These are phyloP conservation scores for Hymenoscyphus fructigenus DNA, from an alignment of 2,329 filamentous ascomycete genomes.

Conservation along the genomic window DNA sequence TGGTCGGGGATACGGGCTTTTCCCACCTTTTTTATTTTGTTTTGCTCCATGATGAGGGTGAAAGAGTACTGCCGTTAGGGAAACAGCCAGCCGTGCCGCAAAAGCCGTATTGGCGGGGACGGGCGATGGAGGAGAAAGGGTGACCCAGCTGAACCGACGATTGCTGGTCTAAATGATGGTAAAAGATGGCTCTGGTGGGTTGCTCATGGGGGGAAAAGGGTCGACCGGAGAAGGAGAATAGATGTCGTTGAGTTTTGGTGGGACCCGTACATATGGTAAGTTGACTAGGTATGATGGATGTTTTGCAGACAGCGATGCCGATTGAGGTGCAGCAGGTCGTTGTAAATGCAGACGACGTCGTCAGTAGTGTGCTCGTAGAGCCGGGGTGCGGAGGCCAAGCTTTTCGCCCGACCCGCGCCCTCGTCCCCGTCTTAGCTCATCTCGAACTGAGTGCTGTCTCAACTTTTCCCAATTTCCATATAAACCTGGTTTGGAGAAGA, in stretches of 20 bases:
- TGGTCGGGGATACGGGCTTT: conserved; percentile 39
- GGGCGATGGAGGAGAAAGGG: background rate
- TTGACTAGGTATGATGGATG: background rate
- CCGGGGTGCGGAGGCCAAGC: background rate
- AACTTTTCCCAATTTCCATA: background rate
- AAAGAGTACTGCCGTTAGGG: conserved; percentile 23
- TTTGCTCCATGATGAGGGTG: conserved; percentile 15
- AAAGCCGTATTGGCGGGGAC: background rate
- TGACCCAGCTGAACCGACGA: background rate
- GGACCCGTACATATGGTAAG: background rate
- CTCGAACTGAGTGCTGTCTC: background rate
- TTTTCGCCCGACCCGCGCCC: background rate
- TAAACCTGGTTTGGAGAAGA: background rate
- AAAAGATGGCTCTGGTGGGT: background rate
- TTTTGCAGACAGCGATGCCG: background rate
- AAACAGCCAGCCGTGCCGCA: conserved; percentile 22
- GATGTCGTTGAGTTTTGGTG: conserved; percentile 1
- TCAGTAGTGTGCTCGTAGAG: background rate
- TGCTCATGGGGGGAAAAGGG: background rate
- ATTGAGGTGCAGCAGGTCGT: background rate
- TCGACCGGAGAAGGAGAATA: background rate
- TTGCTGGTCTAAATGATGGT: background rate
- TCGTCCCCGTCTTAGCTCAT: background rate
- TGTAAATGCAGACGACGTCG: background rate
- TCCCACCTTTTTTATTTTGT: conserved; percentile 30